A percentile compares a stretch with the other conserved stretches of the same genome.
Conservation (phyloP, 208 protist species). For the Plasmodiophora brassicae region DNA sequence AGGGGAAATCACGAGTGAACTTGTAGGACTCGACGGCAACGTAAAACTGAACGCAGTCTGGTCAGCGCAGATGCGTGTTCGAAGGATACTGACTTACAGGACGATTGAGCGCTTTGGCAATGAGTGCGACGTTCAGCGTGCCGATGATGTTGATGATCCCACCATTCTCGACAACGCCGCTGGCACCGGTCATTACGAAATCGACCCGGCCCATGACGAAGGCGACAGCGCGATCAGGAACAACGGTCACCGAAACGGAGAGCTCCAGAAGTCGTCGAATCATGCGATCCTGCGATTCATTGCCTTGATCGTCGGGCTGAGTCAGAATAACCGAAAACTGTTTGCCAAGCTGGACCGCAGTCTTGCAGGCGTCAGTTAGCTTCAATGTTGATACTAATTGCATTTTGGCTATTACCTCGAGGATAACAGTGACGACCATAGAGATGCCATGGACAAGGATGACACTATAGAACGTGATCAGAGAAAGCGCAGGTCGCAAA, state of each 20-base stretch:
- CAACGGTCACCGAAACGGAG: background rate
- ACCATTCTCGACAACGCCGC: background rate
- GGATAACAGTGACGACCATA: background rate
- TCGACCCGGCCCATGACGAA: slow-evolving; percentile 27
- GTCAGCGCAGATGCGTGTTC: too few relatives aligned
- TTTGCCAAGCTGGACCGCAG: background rate
- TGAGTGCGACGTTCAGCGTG: background rate
- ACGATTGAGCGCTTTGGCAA: slow-evolving; percentile 11
- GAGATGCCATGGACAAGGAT: background rate
- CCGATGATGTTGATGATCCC: slow-evolving; percentile 9
- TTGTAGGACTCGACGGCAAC: slow-evolving; percentile 22
- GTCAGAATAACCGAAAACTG: background rate
- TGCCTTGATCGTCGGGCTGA: background rate
- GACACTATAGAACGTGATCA: too few relatives aligned
- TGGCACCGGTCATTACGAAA: background rate
- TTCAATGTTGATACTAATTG: too few relatives aligned
- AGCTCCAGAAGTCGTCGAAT: background rate
- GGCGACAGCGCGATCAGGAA: background rate
- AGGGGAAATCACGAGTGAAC: background rate
- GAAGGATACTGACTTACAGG: too few relatives aligned
- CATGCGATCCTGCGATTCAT: background rate
- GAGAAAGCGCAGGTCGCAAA: too few relatives aligned
- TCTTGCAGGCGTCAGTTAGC: background rate
- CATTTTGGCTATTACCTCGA: too few relatives aligned
- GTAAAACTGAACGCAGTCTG: too few relatives aligned